Base-by-base conservation (phyloP, 805 yeast genomes). In the Priceomyces castillae region DNA sequence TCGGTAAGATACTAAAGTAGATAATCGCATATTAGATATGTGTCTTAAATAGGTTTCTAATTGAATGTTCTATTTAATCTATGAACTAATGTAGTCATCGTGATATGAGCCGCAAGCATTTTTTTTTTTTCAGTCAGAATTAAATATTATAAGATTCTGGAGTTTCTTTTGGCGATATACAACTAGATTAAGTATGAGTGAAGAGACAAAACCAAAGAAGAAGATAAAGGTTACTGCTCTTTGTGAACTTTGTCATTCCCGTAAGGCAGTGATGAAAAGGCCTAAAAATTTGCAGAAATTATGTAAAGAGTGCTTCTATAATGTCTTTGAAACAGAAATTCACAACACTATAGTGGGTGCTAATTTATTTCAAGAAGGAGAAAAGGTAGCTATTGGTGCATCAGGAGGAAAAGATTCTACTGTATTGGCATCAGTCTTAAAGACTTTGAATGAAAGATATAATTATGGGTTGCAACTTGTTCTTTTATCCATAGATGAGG, bases 361-460 rank as follows among this genome's bases (percentile, higher is more conserved):
- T 42, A 71, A 79, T 1, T 74, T 94, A 38, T 94, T 94, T 56
- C 62, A 79, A 18, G 73, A 68, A 0, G 98, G 98, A 12, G 99
- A 94, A 58, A 76, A 69, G 20, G 90, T 94, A 2, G 99, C 98
- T 14, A 90, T 94, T 18, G 99, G 99, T 14, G 99, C 99, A 0
- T 88, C 97, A 1, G 99, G 99, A 19, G 99, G 99, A 41, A 94
- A 94, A 57, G 99, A 94, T 62, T 88, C 97, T 3, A 94, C 99
- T 0, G 99, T 94, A 1, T 67, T 94, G 23, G 99, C 98, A 0
- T 81, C 90, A 37, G 80, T 94, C 2, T 64, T 94, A 63, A 94
- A 90, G 57, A 78, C 92, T 0, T 69, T 94, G 48, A 94, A 94
- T 59, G 97, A 90, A 57, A 71, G 97, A 44, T 80, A 94, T 65